Base-by-base conservation (phyloP, 176 grass and related monocot species). In the Musa beccarii region DNA sequence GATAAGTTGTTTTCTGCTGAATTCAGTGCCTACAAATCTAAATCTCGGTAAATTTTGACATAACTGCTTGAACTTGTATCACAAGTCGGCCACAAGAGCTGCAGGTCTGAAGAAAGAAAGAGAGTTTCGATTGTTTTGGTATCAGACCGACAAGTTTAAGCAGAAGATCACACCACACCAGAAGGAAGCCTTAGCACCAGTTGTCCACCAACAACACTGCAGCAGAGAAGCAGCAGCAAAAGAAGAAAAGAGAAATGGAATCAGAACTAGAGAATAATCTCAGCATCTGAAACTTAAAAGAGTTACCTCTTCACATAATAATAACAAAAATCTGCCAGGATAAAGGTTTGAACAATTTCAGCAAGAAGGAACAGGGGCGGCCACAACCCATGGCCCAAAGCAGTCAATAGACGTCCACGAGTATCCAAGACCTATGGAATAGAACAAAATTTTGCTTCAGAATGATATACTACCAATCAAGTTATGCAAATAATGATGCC, bases 321-420 rank as follows among this genome's bases (percentile, higher is more conserved):
- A 19, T 77, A 77, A 52, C 75, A 77, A 52, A 77, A 77, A 62
- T 77, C 75, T 25, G 75, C 75, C 17, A 77, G 34, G 59, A 77
- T 77, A 19, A 77, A 65, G 19, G 75, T 77, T 12, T 77, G 75
- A 52, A 77, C 59, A 25, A 77, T 65, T 34, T 77, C 75, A 1
- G 75, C 9, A 52, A 77, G 25, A 14, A 77, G 59, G 23, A 76
- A 15, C 74, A 76, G 51, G 8, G 55, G 28, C 6, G 74, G 74
- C 74, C 74, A 76, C 29, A 62, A 49, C 21, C 74, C 74, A 61
- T 8, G 16, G 1, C 74, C 74, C 9, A 76, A 49, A 49, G 56
- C 16, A n/a, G 56, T 61, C 54, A 76, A 14, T 19, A 76, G 3
- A 54, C 54, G 28, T 19, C 74, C 74, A 13, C 10, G 11, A 20